Conservation (phyloP, 495 filamentous ascomycete genomes). For the Penicillium lagena region DNA sequence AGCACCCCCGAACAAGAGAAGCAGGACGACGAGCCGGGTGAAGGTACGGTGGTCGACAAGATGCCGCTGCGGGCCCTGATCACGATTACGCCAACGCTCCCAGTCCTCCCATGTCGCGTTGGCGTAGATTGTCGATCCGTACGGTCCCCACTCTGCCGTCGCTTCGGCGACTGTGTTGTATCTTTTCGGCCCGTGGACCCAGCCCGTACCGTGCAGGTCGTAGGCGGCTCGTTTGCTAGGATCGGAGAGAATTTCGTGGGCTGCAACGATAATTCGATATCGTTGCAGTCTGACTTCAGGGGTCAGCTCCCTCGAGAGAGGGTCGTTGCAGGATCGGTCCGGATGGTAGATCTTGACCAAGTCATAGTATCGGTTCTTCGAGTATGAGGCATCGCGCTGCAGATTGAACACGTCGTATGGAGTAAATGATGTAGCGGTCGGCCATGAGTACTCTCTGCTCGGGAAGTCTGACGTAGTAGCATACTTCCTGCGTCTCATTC, state of each 20-base stretch:
- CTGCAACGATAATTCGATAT: slow-evolving; percentile 79
- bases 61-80: slow-evolving; percentile 53
- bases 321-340: slow-evolving; percentile 54
- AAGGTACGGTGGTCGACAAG: slow-evolving; percentile 71
- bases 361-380: slow-evolving; percentile 76
- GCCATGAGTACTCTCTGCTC: slow-evolving; percentile 29
- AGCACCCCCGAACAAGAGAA: slow-evolving; percentile 60
- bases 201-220: slow-evolving; percentile 75
- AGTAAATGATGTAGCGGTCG: slow-evolving; percentile 41
- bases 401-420: slow-evolving; percentile 86
- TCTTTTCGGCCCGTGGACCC: slow-evolving; percentile 46
- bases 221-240: slow-evolving; percentile 71
- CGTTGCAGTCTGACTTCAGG: slow-evolving; percentile 64
- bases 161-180: slow-evolving; percentile 8
- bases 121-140: slow-evolving; percentile 47
- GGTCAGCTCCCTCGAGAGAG: slow-evolving; percentile 41
- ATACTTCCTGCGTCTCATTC: slow-evolving; percentile 15
- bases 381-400: slow-evolving; percentile 59
- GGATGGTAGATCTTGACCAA: slow-evolving; percentile 96
- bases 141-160: slow-evolving; percentile 17
- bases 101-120: slow-evolving; percentile 99
- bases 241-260: slow-evolving; percentile 87
- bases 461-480: slow-evolving; percentile 22
- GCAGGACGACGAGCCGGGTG: slow-evolving; percentile 54
- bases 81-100: slow-evolving; percentile 74